Percentiles rank a stretch among this genome's conserved stretches.
Conservation (phyloP, 75 land plant genomes). For the Pinus albicaulis region DNA sequence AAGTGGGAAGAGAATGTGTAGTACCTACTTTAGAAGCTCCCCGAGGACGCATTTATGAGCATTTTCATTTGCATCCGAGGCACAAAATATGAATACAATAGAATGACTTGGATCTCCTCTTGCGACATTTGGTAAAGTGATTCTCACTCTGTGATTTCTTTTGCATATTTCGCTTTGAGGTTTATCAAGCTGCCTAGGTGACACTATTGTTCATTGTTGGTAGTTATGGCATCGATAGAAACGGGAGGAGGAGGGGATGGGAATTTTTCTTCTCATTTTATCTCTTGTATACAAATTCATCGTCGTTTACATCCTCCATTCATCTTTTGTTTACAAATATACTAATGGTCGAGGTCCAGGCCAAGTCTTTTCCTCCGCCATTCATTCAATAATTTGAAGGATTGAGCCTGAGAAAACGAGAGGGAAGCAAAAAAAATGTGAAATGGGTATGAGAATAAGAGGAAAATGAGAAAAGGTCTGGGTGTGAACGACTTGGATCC, state of each 20-base stretch:
- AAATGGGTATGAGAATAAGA: too few relatives aligned
- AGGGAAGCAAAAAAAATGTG: too few relatives aligned
- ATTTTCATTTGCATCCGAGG: background rate
- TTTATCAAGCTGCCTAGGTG: slow-evolving; percentile 12
- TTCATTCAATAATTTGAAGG: slow-evolving; percentile 10
- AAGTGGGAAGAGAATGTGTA: background rate
- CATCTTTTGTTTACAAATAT: slow-evolving; percentile 11
- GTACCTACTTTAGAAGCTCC: slow-evolving; percentile 4
- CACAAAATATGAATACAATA: background rate
- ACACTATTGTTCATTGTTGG: slow-evolving; percentile 2
- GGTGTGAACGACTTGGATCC: too few relatives aligned
- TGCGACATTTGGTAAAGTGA: slow-evolving; percentile 14
- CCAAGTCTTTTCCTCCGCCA: background rate
- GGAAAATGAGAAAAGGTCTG: too few relatives aligned
- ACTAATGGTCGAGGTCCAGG: slow-evolving; percentile 2
- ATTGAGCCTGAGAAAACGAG: background rate
- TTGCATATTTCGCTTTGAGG: slow-evolving; percentile 13
- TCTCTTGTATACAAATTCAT: slow-evolving; percentile 40
- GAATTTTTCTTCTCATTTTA: slow-evolving; percentile 16
- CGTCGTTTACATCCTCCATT: slow-evolving; percentile 42
- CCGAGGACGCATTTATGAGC: background rate
- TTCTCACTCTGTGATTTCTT: slow-evolving; percentile 34
- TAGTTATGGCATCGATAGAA: background rate
- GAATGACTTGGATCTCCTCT: background rate
- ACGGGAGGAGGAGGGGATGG: background rate